phyloP scores from a whole-genome alignment of 176 grass and related monocot genomes.

The Eleusine coracana region DNA sequence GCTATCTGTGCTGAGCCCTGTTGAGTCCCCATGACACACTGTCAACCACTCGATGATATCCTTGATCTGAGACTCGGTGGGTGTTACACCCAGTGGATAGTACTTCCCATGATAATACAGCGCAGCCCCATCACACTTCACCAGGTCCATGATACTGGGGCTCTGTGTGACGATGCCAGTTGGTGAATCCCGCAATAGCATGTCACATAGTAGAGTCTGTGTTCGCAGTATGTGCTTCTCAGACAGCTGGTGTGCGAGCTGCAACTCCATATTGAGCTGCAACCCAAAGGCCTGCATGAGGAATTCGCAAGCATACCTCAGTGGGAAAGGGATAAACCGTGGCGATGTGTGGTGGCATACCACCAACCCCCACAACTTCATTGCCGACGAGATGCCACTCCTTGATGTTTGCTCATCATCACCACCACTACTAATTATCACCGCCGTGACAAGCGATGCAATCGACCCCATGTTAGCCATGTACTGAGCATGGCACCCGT shows the following conservation, averaged over 20 bases:
- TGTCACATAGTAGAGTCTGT: slow-evolving; percentile 93
- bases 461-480: slow-evolving; percentile 98
- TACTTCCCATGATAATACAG: slow-evolving; percentile 87
- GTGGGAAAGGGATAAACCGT: slow-evolving; percentile 82
- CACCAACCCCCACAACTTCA: slow-evolving; percentile 96
- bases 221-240: slow-evolving; percentile 93
- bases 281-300: slow-evolving; percentile 95
- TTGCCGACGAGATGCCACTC: slow-evolving; percentile 46
- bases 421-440: slow-evolving; percentile 76
- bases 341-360: slow-evolving; percentile 96
- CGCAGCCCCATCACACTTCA: slow-evolving; percentile 95
- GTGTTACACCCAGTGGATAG: slow-evolving; percentile 80
- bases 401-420: slow-evolving; percentile 58
- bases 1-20: slow-evolving; percentile 92
- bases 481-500: slow-evolving; percentile 91
- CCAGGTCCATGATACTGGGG: slow-evolving; percentile 97
- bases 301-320: slow-evolving; percentile 95
- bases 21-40: slow-evolving; percentile 74
- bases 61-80: slow-evolving; percentile 80
- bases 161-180: slow-evolving; percentile 94
- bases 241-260: slow-evolving; percentile 78
- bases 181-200: slow-evolving; percentile 91
- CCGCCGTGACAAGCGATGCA: slow-evolving; percentile 90
- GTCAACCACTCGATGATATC: slow-evolving; percentile 89
- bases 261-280: slow-evolving; percentile 98